Evolutionary conservation across 257 asterid genomes (phyloP).

Genomic region (Penstemon barbatus): DNA sequence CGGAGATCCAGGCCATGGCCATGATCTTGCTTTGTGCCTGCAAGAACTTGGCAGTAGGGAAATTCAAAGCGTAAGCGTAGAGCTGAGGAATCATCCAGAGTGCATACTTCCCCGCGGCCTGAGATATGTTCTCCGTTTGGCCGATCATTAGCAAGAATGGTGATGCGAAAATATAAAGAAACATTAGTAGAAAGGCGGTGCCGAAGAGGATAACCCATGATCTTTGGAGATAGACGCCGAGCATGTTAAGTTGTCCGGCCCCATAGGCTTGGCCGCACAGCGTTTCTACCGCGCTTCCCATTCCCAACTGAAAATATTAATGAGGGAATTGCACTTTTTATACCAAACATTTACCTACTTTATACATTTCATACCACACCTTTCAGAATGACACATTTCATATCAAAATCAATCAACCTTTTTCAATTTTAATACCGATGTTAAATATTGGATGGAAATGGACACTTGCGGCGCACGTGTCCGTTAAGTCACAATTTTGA

Average conservation of each 20-base stretch:
- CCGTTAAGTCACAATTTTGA: too few relatives aligned
- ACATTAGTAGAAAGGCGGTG: slow-evolving; percentile 34
- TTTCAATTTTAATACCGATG: too few relatives aligned
- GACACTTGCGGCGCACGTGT: too few relatives aligned
- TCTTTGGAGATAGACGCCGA: slow-evolving; percentile 54
- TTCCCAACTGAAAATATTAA: slow-evolving; percentile 34
- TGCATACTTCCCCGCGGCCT: slow-evolving; percentile 41
- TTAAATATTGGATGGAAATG: too few relatives aligned
- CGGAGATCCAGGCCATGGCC: slow-evolving; percentile 48
- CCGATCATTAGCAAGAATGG: slow-evolving; percentile 46
- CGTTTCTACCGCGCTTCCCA: slow-evolving; percentile 66
- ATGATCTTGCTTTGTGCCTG: slow-evolving; percentile 70
- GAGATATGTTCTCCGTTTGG: slow-evolving; percentile 44
- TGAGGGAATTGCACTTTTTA: too few relatives aligned
- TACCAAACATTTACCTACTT: too few relatives aligned
- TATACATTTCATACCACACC: too few relatives aligned
- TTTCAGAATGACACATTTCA: too few relatives aligned
- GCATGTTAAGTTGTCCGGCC: slow-evolving; percentile 54
- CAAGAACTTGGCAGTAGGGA: slow-evolving; percentile 57
- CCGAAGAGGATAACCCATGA: slow-evolving; percentile 54
- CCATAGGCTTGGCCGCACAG: slow-evolving; percentile 70
- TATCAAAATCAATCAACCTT: too few relatives aligned
- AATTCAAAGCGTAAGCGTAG: slow-evolving; percentile 55
- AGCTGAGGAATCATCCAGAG: slow-evolving; percentile 72
- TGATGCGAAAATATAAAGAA: slow-evolving; percentile 40